Evolutionary conservation across 2,329 filamentous ascomycete genomes (phyloP).

Genomic region (Fusarium sp.): DNA sequence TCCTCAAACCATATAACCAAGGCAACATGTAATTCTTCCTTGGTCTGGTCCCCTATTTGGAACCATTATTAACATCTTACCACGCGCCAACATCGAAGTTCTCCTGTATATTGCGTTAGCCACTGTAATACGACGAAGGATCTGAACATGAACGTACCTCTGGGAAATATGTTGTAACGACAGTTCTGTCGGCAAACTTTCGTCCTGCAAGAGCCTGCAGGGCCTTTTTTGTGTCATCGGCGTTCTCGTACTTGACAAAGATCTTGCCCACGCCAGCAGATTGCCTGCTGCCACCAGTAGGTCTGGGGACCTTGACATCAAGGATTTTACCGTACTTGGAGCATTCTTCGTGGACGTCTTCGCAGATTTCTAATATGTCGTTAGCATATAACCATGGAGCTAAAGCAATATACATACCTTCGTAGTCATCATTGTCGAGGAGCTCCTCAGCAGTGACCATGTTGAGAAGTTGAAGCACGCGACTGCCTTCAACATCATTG

Average conservation of each 20-base stretch:
- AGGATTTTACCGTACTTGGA: conserved; percentile 88
- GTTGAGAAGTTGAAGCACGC: conserved; percentile 93
- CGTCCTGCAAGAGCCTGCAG: conserved; percentile 91
- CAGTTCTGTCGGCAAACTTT: conserved; percentile 96
- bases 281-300: conserved; percentile 85
- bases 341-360: conserved; percentile 95
- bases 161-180: conserved; percentile 96
- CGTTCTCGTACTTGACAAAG: conserved; percentile 90
- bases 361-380: conserved; percentile 83
- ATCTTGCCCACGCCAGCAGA: conserved; percentile 96
- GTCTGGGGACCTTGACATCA: conserved; percentile 94
- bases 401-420: conserved; percentile 71
- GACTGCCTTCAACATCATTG: conserved; percentile 81
- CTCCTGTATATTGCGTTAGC: conserved; percentile 72
- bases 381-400: conserved; percentile 52
- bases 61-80: conserved; percentile 63
- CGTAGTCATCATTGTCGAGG: conserved; percentile 93
- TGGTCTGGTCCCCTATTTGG: conserved; percentile 6
- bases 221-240: conserved; percentile 85
- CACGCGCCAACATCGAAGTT: conserved; percentile 94
- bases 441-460: conserved; percentile 98
- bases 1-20: conserved; percentile 41
- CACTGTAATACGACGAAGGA: not conserved
- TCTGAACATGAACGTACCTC: conserved; percentile 71
- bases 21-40: conserved; percentile 10